phyloP scores from a whole-genome alignment of 2,329 filamentous ascomycete species.

The Thielaviopsis euricoi region DNA sequence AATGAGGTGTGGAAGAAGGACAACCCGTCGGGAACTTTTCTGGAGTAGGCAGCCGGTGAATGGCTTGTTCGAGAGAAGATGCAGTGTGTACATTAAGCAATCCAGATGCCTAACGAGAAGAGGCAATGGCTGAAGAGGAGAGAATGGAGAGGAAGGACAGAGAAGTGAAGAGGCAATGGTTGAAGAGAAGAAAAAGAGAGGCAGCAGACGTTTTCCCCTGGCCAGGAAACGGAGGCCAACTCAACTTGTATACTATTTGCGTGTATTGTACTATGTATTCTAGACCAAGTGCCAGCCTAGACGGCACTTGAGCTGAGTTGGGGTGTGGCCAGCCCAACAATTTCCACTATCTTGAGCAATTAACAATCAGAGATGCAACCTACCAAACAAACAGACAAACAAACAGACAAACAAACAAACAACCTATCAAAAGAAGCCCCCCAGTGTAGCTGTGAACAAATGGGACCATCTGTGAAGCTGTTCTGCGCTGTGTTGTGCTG shows the following conservation, averaged over 20 bases:
- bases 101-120: neutral
- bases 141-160: neutral
- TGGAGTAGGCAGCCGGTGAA: conserved; percentile 1
- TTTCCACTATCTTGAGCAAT: neutral
- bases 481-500: no score
- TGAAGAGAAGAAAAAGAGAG: no score
- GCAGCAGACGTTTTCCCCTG: neutral
- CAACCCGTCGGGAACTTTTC: conserved; percentile 12
- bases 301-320: neutral
- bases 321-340: neutral
- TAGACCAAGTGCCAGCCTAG: neutral
- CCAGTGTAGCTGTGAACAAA: neutral
- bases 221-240: neutral
- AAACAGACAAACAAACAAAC: no score
- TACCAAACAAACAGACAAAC: no score
- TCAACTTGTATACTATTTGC: conserved; percentile 7
- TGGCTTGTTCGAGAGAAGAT: neutral
- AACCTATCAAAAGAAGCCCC: no score
- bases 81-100: neutral
- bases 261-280: conserved; percentile 10
- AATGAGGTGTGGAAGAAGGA: conserved; percentile 14
- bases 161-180: neutral
- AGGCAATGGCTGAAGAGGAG: neutral
- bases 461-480: neutral
- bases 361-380: neutral